phyloP scores from a whole-genome alignment of 2,329 filamentous ascomycete species.

The Sphaerulina populicola region DNA sequence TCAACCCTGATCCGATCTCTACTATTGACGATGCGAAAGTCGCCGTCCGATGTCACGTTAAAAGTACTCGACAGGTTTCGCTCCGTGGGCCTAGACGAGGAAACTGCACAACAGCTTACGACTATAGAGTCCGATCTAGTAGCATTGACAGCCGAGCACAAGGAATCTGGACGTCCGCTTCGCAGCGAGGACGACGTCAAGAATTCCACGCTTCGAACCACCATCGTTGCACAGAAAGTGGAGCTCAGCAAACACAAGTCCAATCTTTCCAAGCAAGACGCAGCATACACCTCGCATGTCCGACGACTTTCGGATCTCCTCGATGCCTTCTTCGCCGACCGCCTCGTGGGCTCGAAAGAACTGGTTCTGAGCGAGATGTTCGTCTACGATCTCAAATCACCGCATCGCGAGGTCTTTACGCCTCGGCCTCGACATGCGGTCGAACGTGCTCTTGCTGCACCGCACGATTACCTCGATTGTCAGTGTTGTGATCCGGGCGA shows the following conservation, averaged over 20 bases:
- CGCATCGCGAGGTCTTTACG: conserved; percentile 65
- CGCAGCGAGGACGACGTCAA: conserved; percentile 69
- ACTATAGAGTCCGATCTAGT: conserved; percentile 19
- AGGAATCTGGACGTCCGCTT: conserved; percentile 37
- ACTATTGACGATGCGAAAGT: conserved; percentile 52
- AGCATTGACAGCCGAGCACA: conserved; percentile 19
- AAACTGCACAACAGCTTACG: background rate
- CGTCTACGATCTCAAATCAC: conserved; percentile 63
- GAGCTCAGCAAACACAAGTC: conserved; percentile 69
- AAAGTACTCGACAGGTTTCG: conserved; percentile 32
- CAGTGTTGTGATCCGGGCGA: conserved; percentile 51
- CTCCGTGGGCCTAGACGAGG: conserved; percentile 1
- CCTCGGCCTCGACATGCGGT: conserved; percentile 62
- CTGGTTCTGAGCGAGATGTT: conserved; percentile 63
- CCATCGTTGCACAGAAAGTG: conserved; percentile 72
- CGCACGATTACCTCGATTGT: conserved; percentile 70
- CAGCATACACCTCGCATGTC: conserved; percentile 59
- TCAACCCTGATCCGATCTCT: conserved; percentile 48
- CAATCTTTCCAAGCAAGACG: conserved; percentile 61
- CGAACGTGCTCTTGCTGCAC: conserved; percentile 61
- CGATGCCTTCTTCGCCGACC: conserved; percentile 39
- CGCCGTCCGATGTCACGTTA: conserved; percentile 48
- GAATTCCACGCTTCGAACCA: conserved; percentile 62
- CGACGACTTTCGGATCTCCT: conserved; percentile 49
- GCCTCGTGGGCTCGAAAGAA: conserved; percentile 43